Evolutionary conservation across 768 basidiomycete genomes (phyloP), one percentile per base, ranked within the genome.

Genomic region (Exidia glandulosa): DNA sequence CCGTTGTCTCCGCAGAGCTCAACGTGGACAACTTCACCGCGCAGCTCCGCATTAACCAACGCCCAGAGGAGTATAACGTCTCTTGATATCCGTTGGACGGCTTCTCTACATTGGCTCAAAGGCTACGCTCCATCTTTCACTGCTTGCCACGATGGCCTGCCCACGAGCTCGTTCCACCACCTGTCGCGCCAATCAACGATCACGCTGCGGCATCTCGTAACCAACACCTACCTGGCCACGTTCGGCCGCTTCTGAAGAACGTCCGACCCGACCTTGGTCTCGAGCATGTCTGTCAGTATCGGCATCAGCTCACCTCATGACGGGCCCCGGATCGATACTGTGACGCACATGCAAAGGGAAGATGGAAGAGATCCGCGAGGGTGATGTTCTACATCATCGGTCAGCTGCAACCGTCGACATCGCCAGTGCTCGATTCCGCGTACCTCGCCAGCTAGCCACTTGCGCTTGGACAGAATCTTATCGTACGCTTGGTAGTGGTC

Each of bases 351-450:
- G 75, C 79, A 54, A 76, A 78, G 0, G 83, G 77, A 32, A 85
- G 66, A 66, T 84, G 83, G 68, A 77, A 78, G 10, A 86, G 72
- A 65, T 86, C 85, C 3, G 79, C 82, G 1, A 85, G 70, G 7
- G 81, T 83, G 58, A 86, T 25, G 30, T 68, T 64, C 73, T 78
- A 61, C 27, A 56, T 12, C 25, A 52, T 37, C 36, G 10, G 36
- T 19, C 36, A 37, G 10, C 10, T 37, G 19, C 19, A 37, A n/a
- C n/a, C n/a, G n/a, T n/a, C n/a, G n/a, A n/a, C n/a, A 37, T 10
- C 19, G 9, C 19, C 10, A 10, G 36, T 9, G 36, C 36, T 10
- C 9, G 9, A 37, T 37, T 13, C 12, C 14, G 61, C 68, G 57
- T 45, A 75, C 72, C 63, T 65, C 77, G 68, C 72, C 82, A 67